Evolutionary conservation across 75 land plant species (phyloP).

Genomic region (Picea glauca): DNA sequence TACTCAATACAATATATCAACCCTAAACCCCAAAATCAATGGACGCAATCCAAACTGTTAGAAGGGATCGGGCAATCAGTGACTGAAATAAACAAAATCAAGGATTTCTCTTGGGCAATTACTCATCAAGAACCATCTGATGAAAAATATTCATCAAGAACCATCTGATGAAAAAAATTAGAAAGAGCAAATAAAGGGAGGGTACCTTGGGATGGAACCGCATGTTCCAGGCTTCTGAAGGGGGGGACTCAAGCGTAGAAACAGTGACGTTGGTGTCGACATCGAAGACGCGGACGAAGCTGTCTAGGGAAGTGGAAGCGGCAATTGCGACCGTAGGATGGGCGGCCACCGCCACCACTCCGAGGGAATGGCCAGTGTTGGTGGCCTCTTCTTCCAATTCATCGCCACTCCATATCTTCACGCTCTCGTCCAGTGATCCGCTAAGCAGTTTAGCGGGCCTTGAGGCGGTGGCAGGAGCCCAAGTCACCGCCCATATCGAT

Average conservation of each 20-base stretch:
- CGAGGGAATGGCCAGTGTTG: constrained; percentile 87
- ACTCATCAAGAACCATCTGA: too few relatives aligned
- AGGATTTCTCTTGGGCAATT: too few relatives aligned
- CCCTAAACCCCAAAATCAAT: too few relatives aligned
- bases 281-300: constrained; percentile 90
- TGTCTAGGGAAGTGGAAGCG: constrained; percentile 92
- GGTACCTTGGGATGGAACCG: constrained; percentile 84
- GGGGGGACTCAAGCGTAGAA: constrained; percentile 88
- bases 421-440: constrained; percentile 94
- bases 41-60: too few relatives aligned
- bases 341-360: constrained; percentile 94
- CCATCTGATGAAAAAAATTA: too few relatives aligned
- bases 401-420: constrained; percentile 92
- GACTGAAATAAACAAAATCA: too few relatives aligned
- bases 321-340: constrained; percentile 80
- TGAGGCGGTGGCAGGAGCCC: constrained; percentile 73
- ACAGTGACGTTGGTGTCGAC: constrained; percentile 77
- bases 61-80: too few relatives aligned
- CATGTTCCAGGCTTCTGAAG: constrained; percentile 97
- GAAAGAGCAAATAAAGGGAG: too few relatives aligned
- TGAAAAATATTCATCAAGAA: too few relatives aligned
- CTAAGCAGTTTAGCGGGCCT: constrained; percentile 69
- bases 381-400: constrained; percentile 55
- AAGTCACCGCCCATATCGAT: constrained; percentile 85
- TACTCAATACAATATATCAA: too few relatives aligned